These are phyloP conservation scores for Suhomyces pyralidae DNA, from an alignment of 805 yeast species.

Conservation along the genomic window DNA sequence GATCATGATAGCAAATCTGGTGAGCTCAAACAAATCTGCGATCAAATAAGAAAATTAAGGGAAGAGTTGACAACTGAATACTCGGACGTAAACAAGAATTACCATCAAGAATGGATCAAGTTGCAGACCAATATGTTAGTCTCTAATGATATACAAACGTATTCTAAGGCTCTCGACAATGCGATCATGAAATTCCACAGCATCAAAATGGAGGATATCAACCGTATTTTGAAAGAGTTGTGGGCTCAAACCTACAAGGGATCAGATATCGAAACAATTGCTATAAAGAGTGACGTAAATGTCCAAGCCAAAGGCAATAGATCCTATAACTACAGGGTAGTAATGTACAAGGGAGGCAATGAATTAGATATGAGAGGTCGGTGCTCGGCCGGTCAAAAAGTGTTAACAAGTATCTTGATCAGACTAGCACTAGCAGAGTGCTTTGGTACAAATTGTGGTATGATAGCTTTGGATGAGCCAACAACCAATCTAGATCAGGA, in stretches of 20 bases:
- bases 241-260: constrained; percentile 96
- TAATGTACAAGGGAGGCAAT: constrained; percentile 87
- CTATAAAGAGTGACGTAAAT: constrained; percentile 76
- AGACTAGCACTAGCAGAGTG: constrained; percentile 92
- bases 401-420: constrained; percentile 85
- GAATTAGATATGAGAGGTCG: constrained; percentile 98
- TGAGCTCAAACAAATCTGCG: constrained; percentile 78
- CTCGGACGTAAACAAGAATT: constrained; percentile 58
- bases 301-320: constrained; percentile 50
- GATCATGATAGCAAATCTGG: constrained; percentile 75
- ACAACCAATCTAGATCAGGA: constrained; percentile 92
- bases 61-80: constrained; percentile 70
- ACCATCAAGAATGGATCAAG: constrained; percentile 68
- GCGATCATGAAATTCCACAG: constrained; percentile 94
- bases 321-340: constrained; percentile 88
- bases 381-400: constrained; percentile 97
- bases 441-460: constrained; percentile 92
- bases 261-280: constrained; percentile 88
- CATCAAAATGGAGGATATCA: constrained; percentile 88
- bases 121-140: constrained; percentile 73
- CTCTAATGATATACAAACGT: constrained; percentile 76
- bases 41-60: constrained; percentile 56
- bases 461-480: constrained; percentile 96
- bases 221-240: constrained; percentile 79
- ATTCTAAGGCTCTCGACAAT: constrained; percentile 80